Evolutionary conservation across 176 grass and related monocot species (phyloP).

Genomic region (Cenchrus purpureus): DNA sequence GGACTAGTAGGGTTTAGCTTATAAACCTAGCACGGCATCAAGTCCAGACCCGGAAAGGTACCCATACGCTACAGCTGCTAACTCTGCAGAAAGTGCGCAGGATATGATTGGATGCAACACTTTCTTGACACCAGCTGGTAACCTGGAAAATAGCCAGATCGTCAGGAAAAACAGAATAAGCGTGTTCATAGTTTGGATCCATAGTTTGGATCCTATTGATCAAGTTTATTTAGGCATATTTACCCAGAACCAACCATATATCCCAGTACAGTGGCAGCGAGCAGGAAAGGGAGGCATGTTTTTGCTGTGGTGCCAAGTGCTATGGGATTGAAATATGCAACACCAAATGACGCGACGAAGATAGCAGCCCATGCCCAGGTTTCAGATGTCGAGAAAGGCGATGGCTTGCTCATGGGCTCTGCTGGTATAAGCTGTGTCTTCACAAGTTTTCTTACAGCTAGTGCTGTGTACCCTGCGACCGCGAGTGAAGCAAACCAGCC

Average conservation of each 20-base stretch:
- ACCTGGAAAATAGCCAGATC: conserved; percentile 51
- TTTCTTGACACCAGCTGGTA: conserved; percentile 69
- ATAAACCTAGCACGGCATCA: conserved; percentile 83
- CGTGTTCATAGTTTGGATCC: conserved; percentile 1
- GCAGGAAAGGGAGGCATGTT: conserved; percentile 86
- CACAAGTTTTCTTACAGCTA: conserved; percentile 75
- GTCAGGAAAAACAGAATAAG: conserved; percentile 11
- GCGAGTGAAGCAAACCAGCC: conserved; percentile 83
- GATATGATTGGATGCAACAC: conserved; percentile 90
- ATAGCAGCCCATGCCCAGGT: conserved; percentile 64
- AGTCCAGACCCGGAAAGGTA: conserved; percentile 62
- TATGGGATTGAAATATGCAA: conserved; percentile 57
- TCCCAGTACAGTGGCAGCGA: conserved; percentile 80
- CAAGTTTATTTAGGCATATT: conserved; percentile 36
- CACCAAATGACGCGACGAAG: conserved; percentile 61
- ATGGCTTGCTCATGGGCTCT: conserved; percentile 82
- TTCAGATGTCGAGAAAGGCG: conserved; percentile 62
- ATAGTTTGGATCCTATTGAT: conserved; percentile 22
- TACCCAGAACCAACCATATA: conserved; percentile 98
- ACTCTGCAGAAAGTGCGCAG: conserved; percentile 78
- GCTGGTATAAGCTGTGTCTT: conserved; percentile 77
- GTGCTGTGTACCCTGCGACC: conserved; percentile 75
- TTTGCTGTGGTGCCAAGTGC: conserved; percentile 72
- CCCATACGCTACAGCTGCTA: conserved; percentile 65
- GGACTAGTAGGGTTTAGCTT: conserved; percentile 20